Evolutionary conservation across 2,329 filamentous ascomycete species (phyloP), one percentile per base, ranked within the genome.

Genomic region (Coleophoma crateriformis): DNA sequence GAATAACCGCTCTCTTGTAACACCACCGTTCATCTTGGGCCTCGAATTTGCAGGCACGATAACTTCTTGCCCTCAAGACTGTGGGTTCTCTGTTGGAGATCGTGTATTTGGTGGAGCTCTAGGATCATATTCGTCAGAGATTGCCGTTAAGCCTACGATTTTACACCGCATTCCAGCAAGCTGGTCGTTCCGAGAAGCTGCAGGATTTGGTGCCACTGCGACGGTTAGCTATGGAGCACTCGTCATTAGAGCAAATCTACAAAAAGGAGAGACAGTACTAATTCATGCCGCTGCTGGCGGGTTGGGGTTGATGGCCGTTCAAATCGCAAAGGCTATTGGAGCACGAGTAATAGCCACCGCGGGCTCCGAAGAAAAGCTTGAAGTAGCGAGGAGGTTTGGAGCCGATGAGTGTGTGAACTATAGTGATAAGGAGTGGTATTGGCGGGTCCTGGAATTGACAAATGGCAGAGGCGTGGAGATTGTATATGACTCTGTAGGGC

Each of bases 11-110:
- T 71, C 70, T n/a, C 72, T 79, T 48, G 71, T 79, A 33, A 42
- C 67, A 33, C 80, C 79, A 1, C 79, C 79, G 0, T 84, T 84
- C 64, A 73, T 71, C 1, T 70, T 82, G 0, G 80, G 80, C 12
- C 76, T 77, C n/a, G 79, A 84, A 59, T 84, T 83, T 57, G 69
- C 78, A 1, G 80, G 79, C n/a, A 66, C 72, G 2, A 67, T 84
- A 1, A 52, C 72, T 33, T 64, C 64, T 2, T 60, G 71, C 0
- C 69, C 73, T 0, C 17, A 61, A 5, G 38, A 47, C 13, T 68
- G 65, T 14, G 51, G 54, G 0, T 73, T 77, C 51, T 60, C 60
- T 19, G 65, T 65, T 3, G 79, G 78, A 7, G 73, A 78, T 41
- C 65, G 68, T 14, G 77, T 84, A 22, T 83, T 81, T 56, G 81